phyloP scores from a whole-genome alignment of 768 basidiomycete species.

The Hericium coralloides region DNA sequence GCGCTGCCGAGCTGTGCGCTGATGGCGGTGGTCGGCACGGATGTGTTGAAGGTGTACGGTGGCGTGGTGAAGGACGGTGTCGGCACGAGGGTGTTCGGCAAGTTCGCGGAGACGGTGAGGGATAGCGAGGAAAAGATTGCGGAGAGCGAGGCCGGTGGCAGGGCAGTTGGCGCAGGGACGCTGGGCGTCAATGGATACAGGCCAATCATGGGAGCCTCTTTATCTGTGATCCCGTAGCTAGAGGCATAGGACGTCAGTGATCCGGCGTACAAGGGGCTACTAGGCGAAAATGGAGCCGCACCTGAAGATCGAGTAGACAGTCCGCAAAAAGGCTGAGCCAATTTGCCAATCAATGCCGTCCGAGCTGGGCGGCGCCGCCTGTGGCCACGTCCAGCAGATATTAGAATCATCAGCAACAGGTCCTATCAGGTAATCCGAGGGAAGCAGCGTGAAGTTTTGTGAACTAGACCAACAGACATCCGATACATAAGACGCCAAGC shows the following conservation, averaged over 20 bases:
- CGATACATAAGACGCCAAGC: neutral
- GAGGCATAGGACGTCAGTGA: neutral
- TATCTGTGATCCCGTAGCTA: conserved; percentile 66
- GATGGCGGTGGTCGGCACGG: conserved; percentile 35
- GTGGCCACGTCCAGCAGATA: conserved; percentile 70
- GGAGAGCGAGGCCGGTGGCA: conserved; percentile 30
- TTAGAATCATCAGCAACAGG: conserved; percentile 53
- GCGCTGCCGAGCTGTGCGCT: conserved; percentile 62
- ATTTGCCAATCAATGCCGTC: conserved; percentile 84
- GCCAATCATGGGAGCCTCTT: conserved; percentile 74
- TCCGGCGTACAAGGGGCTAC: neutral
- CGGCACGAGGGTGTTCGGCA: conserved; percentile 63
- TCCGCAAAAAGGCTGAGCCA: conserved; percentile 60
- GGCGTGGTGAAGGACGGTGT: conserved; percentile 59
- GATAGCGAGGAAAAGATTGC: conserved; percentile 53
- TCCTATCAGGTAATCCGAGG: conserved; percentile 73
- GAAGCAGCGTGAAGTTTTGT: conserved; percentile 52
- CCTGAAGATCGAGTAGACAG: conserved; percentile 78
- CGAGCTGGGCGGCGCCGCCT: conserved; percentile 50
- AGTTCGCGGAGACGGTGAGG: conserved; percentile 54
- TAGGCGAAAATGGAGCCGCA: conserved; percentile 17
- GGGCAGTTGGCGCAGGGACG: conserved; percentile 28
- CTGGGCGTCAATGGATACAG: conserved; percentile 43
- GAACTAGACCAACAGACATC: conserved; percentile 21
- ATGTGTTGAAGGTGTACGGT: conserved; percentile 60